A percentile compares a stretch with the other conserved stretches of the same genome.
These are phyloP conservation scores for Solanum clarkiae DNA, from an alignment of 257 asterid species.

Conservation along the genomic window DNA sequence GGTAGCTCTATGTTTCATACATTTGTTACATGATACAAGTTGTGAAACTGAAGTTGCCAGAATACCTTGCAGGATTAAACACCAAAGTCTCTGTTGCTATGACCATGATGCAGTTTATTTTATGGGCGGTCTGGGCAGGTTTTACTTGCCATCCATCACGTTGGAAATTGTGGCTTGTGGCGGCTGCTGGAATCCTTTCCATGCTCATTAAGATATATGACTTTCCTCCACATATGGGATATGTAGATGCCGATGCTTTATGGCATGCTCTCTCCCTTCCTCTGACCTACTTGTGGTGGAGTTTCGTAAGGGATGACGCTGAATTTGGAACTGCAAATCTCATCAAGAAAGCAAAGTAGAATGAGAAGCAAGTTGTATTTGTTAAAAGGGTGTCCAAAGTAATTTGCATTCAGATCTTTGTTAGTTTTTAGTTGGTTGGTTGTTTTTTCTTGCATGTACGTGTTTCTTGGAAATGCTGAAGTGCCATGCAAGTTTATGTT, in stretches of 20 bases:
- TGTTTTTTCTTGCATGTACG: not conserved
- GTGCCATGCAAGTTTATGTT: not conserved
- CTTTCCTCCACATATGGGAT: constrained; percentile 65
- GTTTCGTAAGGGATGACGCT: constrained; percentile 66
- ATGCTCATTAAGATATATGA: constrained; percentile 58
- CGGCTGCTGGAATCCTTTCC: constrained; percentile 42
- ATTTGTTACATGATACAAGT: not conserved
- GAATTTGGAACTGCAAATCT: constrained; percentile 50
- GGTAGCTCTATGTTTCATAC: not conserved
- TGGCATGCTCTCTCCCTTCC: constrained; percentile 74
- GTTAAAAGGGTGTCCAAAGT: not conserved
- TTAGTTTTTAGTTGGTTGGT: not conserved
- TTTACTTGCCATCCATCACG: constrained; percentile 53
- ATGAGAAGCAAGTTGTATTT: not conserved
- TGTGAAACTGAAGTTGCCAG: not conserved
- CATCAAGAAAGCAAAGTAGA: constrained; percentile 46
- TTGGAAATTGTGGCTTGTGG: constrained; percentile 59
- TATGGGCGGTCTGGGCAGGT: constrained; percentile 83
- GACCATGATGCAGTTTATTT: constrained; percentile 29
- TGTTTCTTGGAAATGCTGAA: not conserved
- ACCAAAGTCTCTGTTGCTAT: constrained; percentile 47
- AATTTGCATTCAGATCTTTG: not conserved
- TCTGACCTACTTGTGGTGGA: constrained; percentile 73
- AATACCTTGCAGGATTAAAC: constrained; percentile 53
- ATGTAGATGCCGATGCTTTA: constrained; percentile 70